Conservation (phyloP, 129 eudicot genomes). For the Chrysanthemum lavandulifolium region DNA sequence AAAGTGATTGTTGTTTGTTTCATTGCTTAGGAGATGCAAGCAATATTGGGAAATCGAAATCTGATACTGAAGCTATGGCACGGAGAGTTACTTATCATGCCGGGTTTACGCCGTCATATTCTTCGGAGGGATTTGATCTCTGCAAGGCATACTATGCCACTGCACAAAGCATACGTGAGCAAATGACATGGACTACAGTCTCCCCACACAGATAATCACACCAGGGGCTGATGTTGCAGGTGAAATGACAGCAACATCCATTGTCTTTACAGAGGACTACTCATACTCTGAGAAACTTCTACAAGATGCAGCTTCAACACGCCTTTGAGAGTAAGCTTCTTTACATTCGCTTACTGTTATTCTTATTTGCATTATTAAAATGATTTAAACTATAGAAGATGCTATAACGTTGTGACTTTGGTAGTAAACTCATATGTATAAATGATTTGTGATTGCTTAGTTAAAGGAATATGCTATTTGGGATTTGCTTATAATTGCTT, state of each 20-base stretch:
- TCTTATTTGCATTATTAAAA: no score
- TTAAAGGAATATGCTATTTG: no score
- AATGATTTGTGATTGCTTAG: no score
- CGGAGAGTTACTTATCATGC: constrained; percentile 76
- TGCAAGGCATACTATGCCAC: constrained; percentile 87
- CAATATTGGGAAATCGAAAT: constrained; percentile 30
- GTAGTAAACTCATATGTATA: no score
- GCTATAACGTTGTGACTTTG: no score
- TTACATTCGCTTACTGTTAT: no score
- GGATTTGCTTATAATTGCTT: no score
- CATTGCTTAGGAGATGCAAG: constrained; percentile 37
- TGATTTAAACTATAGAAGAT: no score
- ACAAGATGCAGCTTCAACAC: constrained; percentile 61
- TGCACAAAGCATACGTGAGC: constrained; percentile 87
- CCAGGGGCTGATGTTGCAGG: constrained; percentile 76
- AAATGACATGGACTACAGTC: constrained; percentile 83
- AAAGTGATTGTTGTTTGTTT: constrained; percentile 21
- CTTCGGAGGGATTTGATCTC: constrained; percentile 61
- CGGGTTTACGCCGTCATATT: constrained; percentile 74
- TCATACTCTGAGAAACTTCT: constrained; percentile 60
- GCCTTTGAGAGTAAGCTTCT: neutral
- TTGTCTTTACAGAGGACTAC: constrained; percentile 61
- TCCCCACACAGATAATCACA: constrained; percentile 35
- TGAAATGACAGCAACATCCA: constrained; percentile 95
- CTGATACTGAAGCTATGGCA: constrained; percentile 65